Evolutionary conservation across 257 asterid species (phyloP).

Genomic region (Petrea volubilis): DNA sequence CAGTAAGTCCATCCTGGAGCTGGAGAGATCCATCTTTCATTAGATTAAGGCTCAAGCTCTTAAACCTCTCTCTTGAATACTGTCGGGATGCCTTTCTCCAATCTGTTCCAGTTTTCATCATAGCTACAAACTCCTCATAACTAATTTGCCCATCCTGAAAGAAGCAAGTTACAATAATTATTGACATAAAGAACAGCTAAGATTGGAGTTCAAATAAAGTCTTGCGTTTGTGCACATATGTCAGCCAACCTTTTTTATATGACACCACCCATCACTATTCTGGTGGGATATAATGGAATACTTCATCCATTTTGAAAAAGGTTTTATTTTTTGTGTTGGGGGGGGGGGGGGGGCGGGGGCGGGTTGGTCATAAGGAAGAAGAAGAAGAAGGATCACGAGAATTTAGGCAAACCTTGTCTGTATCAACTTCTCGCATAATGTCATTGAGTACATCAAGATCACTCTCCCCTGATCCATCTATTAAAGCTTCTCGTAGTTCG

Average conservation of each 20-base stretch:
- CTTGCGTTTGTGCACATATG: too few relatives aligned
- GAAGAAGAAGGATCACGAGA: not conserved
- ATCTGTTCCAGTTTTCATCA: constrained; percentile 93
- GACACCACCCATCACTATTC: too few relatives aligned
- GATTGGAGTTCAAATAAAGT: too few relatives aligned
- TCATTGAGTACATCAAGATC: constrained; percentile 58
- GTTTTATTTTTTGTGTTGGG: too few relatives aligned
- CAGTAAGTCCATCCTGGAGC: constrained; percentile 77
- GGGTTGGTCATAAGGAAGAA: too few relatives aligned
- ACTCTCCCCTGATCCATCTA: constrained; percentile 71
- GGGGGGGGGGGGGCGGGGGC: too few relatives aligned
- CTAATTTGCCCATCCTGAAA: constrained; percentile 78
- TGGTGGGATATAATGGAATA: too few relatives aligned
- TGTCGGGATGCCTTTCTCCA: constrained; percentile 97
- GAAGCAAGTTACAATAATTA: constrained; percentile 1
- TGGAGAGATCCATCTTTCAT: constrained; percentile 91
- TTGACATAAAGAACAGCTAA: not conserved
- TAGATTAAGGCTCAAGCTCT: constrained; percentile 82
- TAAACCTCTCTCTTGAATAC: constrained; percentile 88
- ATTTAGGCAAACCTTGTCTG: constrained; percentile 68
- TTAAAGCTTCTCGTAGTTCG: constrained; percentile 77
- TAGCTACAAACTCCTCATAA: constrained; percentile 84
- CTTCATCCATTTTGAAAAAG: too few relatives aligned
- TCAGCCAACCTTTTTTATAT: too few relatives aligned
- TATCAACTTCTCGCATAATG: constrained; percentile 88